Evolutionary conservation across 768 basidiomycete genomes (phyloP).

Genomic region (Mycena sanguinolenta): DNA sequence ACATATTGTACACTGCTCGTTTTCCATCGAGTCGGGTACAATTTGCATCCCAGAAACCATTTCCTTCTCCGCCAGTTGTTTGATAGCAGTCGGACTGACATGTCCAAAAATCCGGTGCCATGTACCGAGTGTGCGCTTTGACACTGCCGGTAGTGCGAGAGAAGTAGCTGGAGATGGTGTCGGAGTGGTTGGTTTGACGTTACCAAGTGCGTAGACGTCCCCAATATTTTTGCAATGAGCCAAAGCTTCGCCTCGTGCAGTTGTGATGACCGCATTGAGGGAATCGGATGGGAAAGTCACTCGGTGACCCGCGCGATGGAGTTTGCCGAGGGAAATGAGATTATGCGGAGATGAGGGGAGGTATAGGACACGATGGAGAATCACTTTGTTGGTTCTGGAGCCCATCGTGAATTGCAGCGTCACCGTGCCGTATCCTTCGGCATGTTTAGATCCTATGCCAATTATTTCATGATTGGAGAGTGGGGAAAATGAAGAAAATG

Average conservation of each 20-base stretch:
- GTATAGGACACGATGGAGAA: constrained; percentile 2
- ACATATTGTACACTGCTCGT: neutral
- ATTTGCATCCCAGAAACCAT: neutral
- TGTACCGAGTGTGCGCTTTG: neutral
- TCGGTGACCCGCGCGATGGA: constrained; percentile 1
- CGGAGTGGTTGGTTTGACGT: too few relatives aligned
- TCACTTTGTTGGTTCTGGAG: neutral
- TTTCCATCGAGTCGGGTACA: neutral
- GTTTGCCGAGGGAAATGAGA: constrained; percentile 8
- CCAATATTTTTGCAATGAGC: constrained; percentile 13
- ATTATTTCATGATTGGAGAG: neutral
- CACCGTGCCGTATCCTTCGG: neutral
- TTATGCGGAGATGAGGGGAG: constrained; percentile 21
- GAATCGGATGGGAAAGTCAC: neutral
- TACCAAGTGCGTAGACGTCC: constrained; percentile 14
- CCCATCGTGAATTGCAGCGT: neutral
- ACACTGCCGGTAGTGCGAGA: neutral
- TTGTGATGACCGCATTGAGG: neutral
- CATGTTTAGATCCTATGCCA: neutral
- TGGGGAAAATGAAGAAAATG: neutral
- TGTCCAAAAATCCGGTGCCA: constrained; percentile 1
- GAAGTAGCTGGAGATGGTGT: too few relatives aligned
- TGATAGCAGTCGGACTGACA: neutral
- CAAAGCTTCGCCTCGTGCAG: neutral
- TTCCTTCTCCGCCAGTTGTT: neutral